Conservation (phyloP, 805 yeast species). For the Suhomyces tanzawaensis region DNA sequence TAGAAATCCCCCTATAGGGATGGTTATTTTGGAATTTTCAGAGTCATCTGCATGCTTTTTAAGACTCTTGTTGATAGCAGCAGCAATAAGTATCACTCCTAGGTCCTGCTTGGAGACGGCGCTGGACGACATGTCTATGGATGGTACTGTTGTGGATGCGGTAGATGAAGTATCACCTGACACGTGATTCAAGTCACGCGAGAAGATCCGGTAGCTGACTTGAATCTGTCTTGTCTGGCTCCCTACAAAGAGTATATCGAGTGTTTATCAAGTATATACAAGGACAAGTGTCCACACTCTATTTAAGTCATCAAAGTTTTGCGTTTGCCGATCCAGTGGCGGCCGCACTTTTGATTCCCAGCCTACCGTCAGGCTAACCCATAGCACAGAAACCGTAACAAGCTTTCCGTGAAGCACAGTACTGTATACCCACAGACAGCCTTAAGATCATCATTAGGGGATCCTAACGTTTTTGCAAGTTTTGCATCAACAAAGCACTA, state of each 20-base stretch:
- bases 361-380: no score
- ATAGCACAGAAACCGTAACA: no score
- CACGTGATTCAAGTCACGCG: no score
- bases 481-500: conserved; percentile 68
- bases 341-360: no score
- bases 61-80: conserved; percentile 11
- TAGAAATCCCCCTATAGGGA: conserved; percentile 8
- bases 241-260: no score
- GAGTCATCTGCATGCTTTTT: conserved; percentile 5
- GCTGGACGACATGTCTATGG: neutral
- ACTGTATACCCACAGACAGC: no score
- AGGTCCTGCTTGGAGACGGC: conserved; percentile 1
- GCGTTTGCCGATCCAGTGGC: neutral
- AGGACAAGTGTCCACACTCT: neutral
- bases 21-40: conserved; percentile 3
- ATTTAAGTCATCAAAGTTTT: neutral
- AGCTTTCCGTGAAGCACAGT: no score
- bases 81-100: conserved; percentile 10
- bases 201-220: no score
- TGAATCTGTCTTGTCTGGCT: no score
- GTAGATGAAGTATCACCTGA: no score
- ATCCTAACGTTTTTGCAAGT: conserved; percentile 32
- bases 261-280: conserved; percentile 3
- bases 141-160: no score
- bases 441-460: no score